Percentiles rank a stretch among this genome's conserved stretches.
phyloP scores from a whole-genome alignment of 495 filamentous ascomycete genomes.

The Penicillium angulare region DNA sequence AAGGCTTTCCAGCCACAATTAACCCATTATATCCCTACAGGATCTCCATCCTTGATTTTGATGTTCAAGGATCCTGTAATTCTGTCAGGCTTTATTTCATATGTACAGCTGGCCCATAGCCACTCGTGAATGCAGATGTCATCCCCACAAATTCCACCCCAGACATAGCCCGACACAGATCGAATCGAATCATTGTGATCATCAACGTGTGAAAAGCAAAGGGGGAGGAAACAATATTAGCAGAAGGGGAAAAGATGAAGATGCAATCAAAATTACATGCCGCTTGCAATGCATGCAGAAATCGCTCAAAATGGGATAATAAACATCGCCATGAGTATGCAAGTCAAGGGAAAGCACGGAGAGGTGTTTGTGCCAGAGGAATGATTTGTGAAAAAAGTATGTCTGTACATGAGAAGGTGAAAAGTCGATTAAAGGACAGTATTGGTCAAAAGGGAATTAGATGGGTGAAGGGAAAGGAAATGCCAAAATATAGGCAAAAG shows the following conservation, averaged over 20 bases:
- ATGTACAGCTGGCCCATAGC: conserved; percentile 41
- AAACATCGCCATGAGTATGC: conserved; percentile 26
- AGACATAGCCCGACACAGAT: conserved; percentile 6
- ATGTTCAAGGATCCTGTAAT: conserved; percentile 3
- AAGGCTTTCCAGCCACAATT: conserved; percentile 19
- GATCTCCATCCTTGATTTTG: not conserved
- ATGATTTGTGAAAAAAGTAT: conserved; percentile 1
- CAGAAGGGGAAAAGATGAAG: conserved; percentile 8
- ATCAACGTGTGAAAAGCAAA: conserved; percentile 3
- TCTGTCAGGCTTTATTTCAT: conserved; percentile 21
- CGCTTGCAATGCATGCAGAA: conserved; percentile 5
- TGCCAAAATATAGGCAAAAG: conserved; percentile 15
- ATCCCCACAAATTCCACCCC: conserved; percentile 4
- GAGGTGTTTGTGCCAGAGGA: conserved; percentile 12
- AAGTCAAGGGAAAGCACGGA: conserved; percentile 25
- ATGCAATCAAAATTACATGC: conserved; percentile 15
- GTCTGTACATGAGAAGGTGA: conserved; percentile 36
- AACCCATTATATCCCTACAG: conserved; percentile 28
- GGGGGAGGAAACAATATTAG: conserved; percentile 16
- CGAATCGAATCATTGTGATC: not conserved
- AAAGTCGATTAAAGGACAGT: conserved; percentile 40
- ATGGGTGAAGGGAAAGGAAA: conserved; percentile 28
- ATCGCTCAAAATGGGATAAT: conserved; percentile 7
- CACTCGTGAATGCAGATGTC: conserved; percentile 19
- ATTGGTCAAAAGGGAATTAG: conserved; percentile 23